Conservation (phyloP, 140 eudicot genomes). For the Stevia rebaudiana region DNA sequence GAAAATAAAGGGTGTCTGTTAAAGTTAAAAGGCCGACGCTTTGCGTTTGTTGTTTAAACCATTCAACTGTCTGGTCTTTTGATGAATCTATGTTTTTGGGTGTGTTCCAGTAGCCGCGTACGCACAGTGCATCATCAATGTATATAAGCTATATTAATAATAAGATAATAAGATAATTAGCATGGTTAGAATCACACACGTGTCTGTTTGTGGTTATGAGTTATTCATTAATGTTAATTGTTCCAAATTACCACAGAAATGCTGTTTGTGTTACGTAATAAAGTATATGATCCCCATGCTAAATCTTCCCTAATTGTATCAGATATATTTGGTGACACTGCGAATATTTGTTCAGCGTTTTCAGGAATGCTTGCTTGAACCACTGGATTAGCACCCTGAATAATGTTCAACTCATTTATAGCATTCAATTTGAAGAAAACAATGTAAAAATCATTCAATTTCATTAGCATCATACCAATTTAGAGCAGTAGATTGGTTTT, state of each 20-base stretch:
- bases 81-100: conserved; percentile 46
- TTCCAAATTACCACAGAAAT: conserved; percentile 58
- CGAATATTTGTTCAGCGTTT: conserved; percentile 61
- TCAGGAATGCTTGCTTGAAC: conserved; percentile 53
- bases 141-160: conserved; percentile 51
- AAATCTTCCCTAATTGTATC: conserved; percentile 56
- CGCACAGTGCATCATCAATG: conserved; percentile 50
- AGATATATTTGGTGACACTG: conserved; percentile 52
- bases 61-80: conserved; percentile 37
- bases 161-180: not conserved
- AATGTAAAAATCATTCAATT: not conserved
- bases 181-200: too few relatives aligned
- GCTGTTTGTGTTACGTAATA: conserved; percentile 70
- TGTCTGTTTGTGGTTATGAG: not conserved
- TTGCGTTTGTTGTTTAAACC: conserved; percentile 59
- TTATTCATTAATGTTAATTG: not conserved
- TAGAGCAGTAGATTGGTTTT: not conserved
- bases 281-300: conserved; percentile 77
- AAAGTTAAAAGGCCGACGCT: conserved; percentile 45
- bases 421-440: not conserved
- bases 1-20: conserved; percentile 66
- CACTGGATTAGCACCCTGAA: conserved; percentile 66
- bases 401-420: not conserved
- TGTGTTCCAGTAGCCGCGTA: conserved; percentile 83
- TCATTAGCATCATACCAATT: not conserved